Evolutionary conservation across 495 filamentous ascomycete species (phyloP), one percentile per base, ranked within the genome.

Genomic region (Penicillium subrubescens): DNA sequence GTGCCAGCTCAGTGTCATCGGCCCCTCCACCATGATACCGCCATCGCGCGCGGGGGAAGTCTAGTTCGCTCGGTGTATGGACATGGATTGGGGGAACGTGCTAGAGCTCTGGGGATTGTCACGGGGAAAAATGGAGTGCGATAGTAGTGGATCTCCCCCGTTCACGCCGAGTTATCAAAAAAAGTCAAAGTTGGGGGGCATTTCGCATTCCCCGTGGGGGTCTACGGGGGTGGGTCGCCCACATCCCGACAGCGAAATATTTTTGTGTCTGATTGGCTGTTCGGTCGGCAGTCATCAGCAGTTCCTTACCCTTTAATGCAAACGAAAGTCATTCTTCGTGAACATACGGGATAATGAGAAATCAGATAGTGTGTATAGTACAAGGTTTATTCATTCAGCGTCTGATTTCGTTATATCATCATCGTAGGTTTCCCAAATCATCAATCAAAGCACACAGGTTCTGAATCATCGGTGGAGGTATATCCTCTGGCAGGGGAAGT

Each of bases 401-500:
- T 54, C 51, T 31, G n/a, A 17, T 35, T 17, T 27, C 31, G 27
- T 23, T 7, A 15, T 27, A 21, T 34, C 27, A 60, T 61, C 37
- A 69, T 54, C 59, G 63, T 7, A 69, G 57, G 39, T 60, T 69
- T 12, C 81, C 81, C 59, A 85, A 51, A 58, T 84, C 81, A 60
- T 82, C 81, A 66, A 87, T 78, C 62, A 88, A 64, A 23, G 80
- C 67, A 60, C 84, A 77, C 17, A 87, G 71, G 64, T 87, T 88
- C 56, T 86, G 82, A 34, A 83, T 78, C 54, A 84, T 66, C 15
- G 81, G 81, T 33, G 82, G 79, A 34, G 69, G 33, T 27, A 68
- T 63, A 10, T 73, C 69, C 14, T 34, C 63, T 8, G 63, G 71
- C 3, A 61, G 67, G 15, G 67, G 63, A 68, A 80, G 41, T 2